These are phyloP conservation scores for Colletotrichum brevisporum DNA, from an alignment of 2,329 filamentous ascomycete species.

Conservation along the genomic window DNA sequence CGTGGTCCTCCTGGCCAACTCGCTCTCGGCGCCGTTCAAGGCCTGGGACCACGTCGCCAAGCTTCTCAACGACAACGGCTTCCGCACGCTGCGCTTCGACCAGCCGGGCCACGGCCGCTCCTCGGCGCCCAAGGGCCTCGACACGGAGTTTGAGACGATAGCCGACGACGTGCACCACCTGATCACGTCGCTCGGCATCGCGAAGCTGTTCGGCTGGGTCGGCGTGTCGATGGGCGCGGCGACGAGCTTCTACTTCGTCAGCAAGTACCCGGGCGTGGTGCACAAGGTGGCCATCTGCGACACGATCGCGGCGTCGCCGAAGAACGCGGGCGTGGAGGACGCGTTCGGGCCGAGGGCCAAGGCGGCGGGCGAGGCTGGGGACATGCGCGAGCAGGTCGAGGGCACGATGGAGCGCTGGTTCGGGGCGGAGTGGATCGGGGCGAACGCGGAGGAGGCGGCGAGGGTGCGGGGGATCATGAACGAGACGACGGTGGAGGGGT, in stretches of 20 bases:
- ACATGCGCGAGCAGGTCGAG: constrained; percentile 49
- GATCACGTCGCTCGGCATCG: constrained; percentile 49
- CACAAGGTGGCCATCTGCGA: constrained; percentile 56
- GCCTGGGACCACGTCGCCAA: constrained; percentile 58
- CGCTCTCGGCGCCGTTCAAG: constrained; percentile 52
- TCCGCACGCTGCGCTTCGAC: constrained; percentile 59
- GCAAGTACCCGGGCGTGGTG: constrained; percentile 54
- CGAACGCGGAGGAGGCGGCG: constrained; percentile 51
- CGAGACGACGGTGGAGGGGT: constrained; percentile 55
- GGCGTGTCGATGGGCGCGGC: constrained; percentile 62
- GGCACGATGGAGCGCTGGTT: constrained; percentile 59
- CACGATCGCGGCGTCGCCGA: constrained; percentile 56
- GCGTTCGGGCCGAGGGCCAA: constrained; percentile 53
- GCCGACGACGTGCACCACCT: constrained; percentile 55
- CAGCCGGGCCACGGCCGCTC: constrained; percentile 60
- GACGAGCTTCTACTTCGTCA: constrained; percentile 55
- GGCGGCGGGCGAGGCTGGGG: constrained; percentile 50
- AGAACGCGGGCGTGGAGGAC: constrained; percentile 53
- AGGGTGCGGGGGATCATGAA: constrained; percentile 54
- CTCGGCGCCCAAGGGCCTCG: constrained; percentile 49
- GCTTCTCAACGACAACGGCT: constrained; percentile 51
- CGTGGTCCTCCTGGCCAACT: constrained; percentile 56
- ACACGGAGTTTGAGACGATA: constrained; percentile 56
- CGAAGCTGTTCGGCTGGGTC: constrained; percentile 55
- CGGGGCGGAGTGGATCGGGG: constrained; percentile 52